Conservation (phyloP, 352 stramenopile genomes). For the Pythium folliculosum region DNA sequence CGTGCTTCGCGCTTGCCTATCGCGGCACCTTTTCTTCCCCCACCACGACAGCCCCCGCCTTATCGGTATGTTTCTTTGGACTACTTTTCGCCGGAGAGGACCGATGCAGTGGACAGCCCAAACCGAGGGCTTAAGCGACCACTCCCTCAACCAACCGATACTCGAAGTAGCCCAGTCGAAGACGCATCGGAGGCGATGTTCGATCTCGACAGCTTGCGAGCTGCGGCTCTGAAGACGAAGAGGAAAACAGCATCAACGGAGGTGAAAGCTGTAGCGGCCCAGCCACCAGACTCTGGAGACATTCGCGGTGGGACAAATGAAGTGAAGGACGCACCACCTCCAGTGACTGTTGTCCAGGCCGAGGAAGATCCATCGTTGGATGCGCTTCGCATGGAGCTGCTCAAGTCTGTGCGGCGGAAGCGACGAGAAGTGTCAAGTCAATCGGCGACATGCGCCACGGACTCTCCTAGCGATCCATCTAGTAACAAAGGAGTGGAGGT, state of each 20-base stretch:
- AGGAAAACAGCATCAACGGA: constrained; percentile 16
- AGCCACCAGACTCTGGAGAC: not conserved
- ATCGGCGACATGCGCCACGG: not conserved
- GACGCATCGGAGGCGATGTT: constrained; percentile 28
- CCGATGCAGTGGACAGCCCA: not conserved
- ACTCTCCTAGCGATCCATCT: not conserved
- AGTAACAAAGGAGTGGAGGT: not conserved
- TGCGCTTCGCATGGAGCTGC: constrained; percentile 12
- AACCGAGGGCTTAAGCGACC: constrained; percentile 19
- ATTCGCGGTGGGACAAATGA: not conserved
- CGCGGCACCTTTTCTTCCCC: not conserved
- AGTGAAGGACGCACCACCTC: not conserved
- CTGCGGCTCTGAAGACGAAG: constrained; percentile 64
- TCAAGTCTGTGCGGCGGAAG: constrained; percentile 16
- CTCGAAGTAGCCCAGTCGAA: not conserved
- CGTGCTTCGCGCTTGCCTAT: constrained; percentile 11
- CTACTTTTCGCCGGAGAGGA: not conserved
- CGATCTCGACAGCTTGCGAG: constrained; percentile 71
- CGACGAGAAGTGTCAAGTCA: not conserved
- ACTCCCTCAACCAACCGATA: not conserved
- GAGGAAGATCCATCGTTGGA: constrained; percentile 20
- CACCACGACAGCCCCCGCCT: constrained; percentile 8
- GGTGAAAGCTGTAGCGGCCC: not conserved
- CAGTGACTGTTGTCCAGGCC: too few relatives aligned
- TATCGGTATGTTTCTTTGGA: constrained; percentile 23